Evolutionary conservation across 2,329 filamentous ascomycete genomes (phyloP).

Genomic region (Monosporascus sp.): DNA sequence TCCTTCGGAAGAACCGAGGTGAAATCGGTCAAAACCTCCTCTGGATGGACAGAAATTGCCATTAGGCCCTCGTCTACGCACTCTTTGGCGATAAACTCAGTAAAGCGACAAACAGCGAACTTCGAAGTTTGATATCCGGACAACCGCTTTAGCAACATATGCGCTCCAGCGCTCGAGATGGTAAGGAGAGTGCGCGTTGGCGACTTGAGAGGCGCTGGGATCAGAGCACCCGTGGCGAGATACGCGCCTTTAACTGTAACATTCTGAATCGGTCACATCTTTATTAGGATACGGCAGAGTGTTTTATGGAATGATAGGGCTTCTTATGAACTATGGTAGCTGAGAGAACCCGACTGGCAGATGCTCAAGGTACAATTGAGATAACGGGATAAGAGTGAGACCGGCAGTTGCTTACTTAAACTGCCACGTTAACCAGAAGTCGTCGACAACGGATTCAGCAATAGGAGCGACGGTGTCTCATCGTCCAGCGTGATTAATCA

Average conservation of each 20-base stretch:
- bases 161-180: conserved; percentile 34
- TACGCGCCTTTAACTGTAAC: conserved; percentile 4
- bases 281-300: not conserved
- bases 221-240: conserved; percentile 8
- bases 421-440: conserved; percentile 12
- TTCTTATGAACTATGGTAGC: too few species aligned
- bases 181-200: conserved; percentile 30
- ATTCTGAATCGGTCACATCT: not conserved
- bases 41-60: conserved; percentile 35
- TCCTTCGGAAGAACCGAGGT: conserved; percentile 23
- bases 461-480: conserved; percentile 23
- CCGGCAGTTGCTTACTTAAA: conserved; percentile 1
- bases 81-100: conserved; percentile 36
- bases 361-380: too few species aligned
- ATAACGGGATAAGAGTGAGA: not conserved
- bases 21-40: conserved; percentile 35
- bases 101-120: conserved; percentile 35
- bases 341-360: too few species aligned
- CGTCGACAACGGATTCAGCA: conserved; percentile 7
- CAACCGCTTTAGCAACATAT: conserved; percentile 22
- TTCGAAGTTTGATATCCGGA: conserved; percentile 41
- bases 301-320: too few species aligned
- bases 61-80: conserved; percentile 34
- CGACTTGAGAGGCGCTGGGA: conserved; percentile 7
- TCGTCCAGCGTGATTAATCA: conserved; percentile 31